Evolutionary conservation across 345 rosid genomes (phyloP).

Genomic region (sweet orange (Citrus sinensis)): DNA sequence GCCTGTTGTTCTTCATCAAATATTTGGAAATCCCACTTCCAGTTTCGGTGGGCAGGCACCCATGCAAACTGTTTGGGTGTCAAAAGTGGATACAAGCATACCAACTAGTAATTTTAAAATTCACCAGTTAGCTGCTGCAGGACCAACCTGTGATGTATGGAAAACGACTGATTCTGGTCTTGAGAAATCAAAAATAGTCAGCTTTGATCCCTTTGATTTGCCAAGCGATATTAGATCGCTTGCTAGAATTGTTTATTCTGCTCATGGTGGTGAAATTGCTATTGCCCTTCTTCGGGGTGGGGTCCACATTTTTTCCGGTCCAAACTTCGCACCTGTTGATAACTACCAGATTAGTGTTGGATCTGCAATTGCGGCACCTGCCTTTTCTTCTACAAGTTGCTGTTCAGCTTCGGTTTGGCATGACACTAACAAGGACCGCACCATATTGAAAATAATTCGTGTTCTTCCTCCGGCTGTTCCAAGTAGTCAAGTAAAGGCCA

Average conservation of each 20-base stretch:
- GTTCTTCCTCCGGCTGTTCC: constrained; percentile 95
- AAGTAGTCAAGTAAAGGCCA: constrained; percentile 69
- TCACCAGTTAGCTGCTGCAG: constrained; percentile 52
- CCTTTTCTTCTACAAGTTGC: constrained; percentile 98
- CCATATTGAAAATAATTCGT: constrained; percentile 86
- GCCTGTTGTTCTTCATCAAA: constrained; percentile 95
- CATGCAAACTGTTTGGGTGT: constrained; percentile 92
- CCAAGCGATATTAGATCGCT: constrained; percentile 96
- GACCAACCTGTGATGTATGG: constrained; percentile 46
- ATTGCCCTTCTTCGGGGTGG: constrained; percentile 95
- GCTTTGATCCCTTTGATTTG: constrained; percentile 95
- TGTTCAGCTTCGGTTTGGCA: constrained; percentile 99
- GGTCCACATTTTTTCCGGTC: constrained; percentile 96
- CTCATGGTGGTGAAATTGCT: constrained; percentile 99
- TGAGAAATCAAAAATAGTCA: constrained; percentile 65
- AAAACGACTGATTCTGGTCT: constrained; percentile 49
- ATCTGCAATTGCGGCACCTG: constrained; percentile 96
- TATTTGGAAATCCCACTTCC: constrained; percentile 92
- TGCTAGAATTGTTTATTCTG: constrained; percentile 93
- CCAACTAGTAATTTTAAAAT: constrained; percentile 77
- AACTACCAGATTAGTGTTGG: constrained; percentile 95
- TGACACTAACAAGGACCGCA: constrained; percentile 74
- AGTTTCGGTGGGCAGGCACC: constrained; percentile 96
- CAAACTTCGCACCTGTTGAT: constrained; percentile 83
- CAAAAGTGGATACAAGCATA: constrained; percentile 96